Evolutionary conservation across 2,329 filamentous ascomycete species (phyloP).

Genomic region (Aspergillus tamarii): DNA sequence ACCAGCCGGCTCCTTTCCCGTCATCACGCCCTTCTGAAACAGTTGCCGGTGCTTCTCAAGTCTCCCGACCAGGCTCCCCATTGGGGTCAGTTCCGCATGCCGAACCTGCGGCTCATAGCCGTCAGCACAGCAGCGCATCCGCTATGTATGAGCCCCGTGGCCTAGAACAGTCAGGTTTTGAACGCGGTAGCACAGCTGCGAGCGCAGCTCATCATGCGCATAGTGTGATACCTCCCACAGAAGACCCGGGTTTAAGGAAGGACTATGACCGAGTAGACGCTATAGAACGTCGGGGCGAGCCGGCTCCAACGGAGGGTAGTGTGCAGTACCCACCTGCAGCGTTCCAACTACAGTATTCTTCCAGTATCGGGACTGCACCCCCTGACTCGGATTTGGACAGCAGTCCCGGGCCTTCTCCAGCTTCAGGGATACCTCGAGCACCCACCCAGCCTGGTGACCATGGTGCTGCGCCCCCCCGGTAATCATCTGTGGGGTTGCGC

Average conservation of each 20-base stretch:
- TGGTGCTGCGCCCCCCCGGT: constrained; percentile 1
- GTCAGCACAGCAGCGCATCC: constrained; percentile 16
- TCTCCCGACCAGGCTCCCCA: constrained; percentile 28
- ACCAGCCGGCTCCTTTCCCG: constrained; percentile 55
- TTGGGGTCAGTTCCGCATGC: constrained; percentile 29
- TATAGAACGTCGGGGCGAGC: constrained; percentile 6
- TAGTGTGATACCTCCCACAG: not conserved
- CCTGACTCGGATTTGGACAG: constrained; percentile 18
- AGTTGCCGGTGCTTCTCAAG: constrained; percentile 1
- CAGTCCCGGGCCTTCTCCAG: constrained; percentile 12
- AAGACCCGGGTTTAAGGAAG: constrained; percentile 1
- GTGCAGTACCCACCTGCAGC: constrained; percentile 1
- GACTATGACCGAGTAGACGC: constrained; percentile 5
- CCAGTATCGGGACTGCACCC: constrained; percentile 12
- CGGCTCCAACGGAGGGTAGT: constrained; percentile 1
- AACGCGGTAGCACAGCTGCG: constrained; percentile 1
- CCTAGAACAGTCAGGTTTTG: constrained; percentile 2
- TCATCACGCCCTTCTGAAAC: constrained; percentile 52
- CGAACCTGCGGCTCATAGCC: constrained; percentile 6
- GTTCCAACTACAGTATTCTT: constrained; percentile 10
- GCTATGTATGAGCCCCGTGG: constrained; percentile 7
- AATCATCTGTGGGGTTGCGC: not conserved
- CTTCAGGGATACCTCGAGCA: constrained; percentile 1
- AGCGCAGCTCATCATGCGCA: not conserved
- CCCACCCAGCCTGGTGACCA: not conserved